Base-by-base conservation (phyloP, 768 basidiomycete genomes). In the Phanerochaete carnosa region DNA sequence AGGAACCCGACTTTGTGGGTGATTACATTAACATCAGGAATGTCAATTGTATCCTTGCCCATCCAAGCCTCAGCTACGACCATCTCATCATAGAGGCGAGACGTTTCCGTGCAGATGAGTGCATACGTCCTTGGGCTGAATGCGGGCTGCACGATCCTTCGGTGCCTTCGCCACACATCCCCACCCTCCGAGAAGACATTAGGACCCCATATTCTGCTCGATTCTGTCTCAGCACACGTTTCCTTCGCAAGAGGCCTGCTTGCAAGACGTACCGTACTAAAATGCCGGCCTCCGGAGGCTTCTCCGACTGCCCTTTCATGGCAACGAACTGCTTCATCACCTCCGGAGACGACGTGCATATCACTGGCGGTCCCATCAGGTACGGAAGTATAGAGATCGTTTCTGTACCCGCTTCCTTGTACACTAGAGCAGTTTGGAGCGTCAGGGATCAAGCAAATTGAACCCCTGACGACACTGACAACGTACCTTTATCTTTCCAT, bases 81-180 rank as follows among this genome's bases (percentile, higher is more conserved):
- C 54, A 55, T 55, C 33, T 55, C 54, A 23, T 55, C 54, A 37
- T 37, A 55, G 23, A 55, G 9, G 11, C 54, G 54, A 15, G 30
- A 55, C 13, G 54, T 37, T 26, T 55, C 22, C 32, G n/a, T 35
- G 11, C 26, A 55, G 9, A 55, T 35, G 2, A n/a, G n/a, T 47
- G 8, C 37, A 35, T 37, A 55, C 54, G 37, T 55, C 23, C 23
- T 43, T 6, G 32, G 12, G 32, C 32, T 32, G 33, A 55, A 55
- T 1, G 54, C 54, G 16, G 30, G 54, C 6, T 30, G 16, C 2
- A 37, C 28, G n/a, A 55, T 55, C 9, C 54, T 11, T 25, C 54
- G 9, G 28, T 55, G 54, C 54, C 28, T 55, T 25, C 28, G n/a
- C 54, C 54, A 55, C 16, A 37, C 54, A 26, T 55, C 30, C 2